phyloP scores from a whole-genome alignment of 2,329 filamentous ascomycete genomes.

The Microcyclospora pomicola region DNA sequence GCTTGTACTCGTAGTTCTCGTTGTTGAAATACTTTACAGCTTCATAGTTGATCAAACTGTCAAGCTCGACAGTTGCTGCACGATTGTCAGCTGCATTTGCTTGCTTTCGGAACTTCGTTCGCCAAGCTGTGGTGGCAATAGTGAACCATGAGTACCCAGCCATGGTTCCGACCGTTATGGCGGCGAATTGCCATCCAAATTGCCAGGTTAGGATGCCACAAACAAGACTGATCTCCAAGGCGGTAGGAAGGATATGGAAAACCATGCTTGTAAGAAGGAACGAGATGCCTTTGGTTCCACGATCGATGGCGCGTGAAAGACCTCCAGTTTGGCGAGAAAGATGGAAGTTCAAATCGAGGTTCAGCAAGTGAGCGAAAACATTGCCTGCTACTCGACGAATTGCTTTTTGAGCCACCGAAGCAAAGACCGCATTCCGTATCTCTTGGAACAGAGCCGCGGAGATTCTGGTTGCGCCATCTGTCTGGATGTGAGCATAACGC shows the following conservation, averaged over 20 bases:
- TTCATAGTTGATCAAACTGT: conserved; percentile 97
- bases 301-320: conserved; percentile 82
- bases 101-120: conserved; percentile 88
- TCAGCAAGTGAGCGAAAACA: conserved; percentile 81
- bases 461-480: conserved; percentile 68
- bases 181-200: conserved; percentile 82
- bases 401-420: conserved; percentile 90
- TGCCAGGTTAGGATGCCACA: conserved; percentile 95
- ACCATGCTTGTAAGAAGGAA: conserved; percentile 97
- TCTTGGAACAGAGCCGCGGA: conserved; percentile 86
- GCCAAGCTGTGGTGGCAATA: conserved; percentile 90
- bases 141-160: conserved; percentile 91
- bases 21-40: conserved; percentile 99
- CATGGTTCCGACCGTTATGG: conserved; percentile 85
- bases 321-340: conserved; percentile 89
- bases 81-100: conserved; percentile 94
- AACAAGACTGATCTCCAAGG: conserved; percentile 85
- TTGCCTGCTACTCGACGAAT: conserved; percentile 83
- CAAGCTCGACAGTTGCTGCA: conserved; percentile 86
- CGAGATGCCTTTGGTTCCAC: conserved; percentile 96
- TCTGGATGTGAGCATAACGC: conserved; percentile 20
- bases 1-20: conserved; percentile 79
- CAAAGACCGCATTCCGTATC: conserved; percentile 88
- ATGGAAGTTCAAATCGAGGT: conserved; percentile 85
- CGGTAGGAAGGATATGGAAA: conserved; percentile 88